These are phyloP conservation scores for Ogataea chonburiensis DNA, from an alignment of 805 yeast genomes.

Conservation along the genomic window DNA sequence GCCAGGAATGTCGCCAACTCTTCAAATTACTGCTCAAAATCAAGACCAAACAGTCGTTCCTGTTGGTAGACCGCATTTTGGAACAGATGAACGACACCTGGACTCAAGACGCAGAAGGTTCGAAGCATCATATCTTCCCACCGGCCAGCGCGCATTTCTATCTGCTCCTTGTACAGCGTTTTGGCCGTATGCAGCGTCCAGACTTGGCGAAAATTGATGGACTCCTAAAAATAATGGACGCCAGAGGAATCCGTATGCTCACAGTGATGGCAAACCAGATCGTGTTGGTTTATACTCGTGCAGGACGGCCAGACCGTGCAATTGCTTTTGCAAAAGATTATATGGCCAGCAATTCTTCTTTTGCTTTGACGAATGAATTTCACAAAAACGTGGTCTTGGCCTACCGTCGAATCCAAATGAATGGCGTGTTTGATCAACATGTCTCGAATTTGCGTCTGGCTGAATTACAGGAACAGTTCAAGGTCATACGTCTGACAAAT, in stretches of 20 bases:
- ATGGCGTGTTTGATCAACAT: slow-evolving; percentile 5
- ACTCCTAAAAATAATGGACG: slow-evolving; percentile 33
- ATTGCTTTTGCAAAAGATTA: slow-evolving; percentile 34
- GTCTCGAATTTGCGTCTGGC: slow-evolving; percentile 11
- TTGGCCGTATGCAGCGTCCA: slow-evolving; percentile 31
- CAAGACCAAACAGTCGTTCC: slow-evolving; percentile 22
- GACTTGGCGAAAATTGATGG: slow-evolving; percentile 30
- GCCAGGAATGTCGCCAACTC: slow-evolving; percentile 27
- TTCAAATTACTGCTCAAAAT: slow-evolving; percentile 22
- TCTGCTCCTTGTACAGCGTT: slow-evolving; percentile 38
- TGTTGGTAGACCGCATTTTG: slow-evolving; percentile 35
- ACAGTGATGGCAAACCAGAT: slow-evolving; percentile 40
- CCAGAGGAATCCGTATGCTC: slow-evolving; percentile 32
- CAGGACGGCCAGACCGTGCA: slow-evolving; percentile 32
- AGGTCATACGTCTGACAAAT: slow-evolving; percentile 15
- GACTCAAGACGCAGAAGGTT: slow-evolving; percentile 3
- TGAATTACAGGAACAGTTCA: slow-evolving; percentile 19
- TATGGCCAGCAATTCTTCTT: slow-evolving; percentile 7
- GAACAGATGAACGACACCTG: slow-evolving; percentile 29
- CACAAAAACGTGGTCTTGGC: slow-evolving; percentile 18
- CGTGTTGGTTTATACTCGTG: slow-evolving; percentile 32
- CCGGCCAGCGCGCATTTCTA: slow-evolving; percentile 43
- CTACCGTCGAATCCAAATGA: slow-evolving; percentile 20
- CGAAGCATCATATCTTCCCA: slow-evolving; percentile 33
- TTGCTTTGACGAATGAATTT: slow-evolving; percentile 21